Conservation (phyloP, 2,329 filamentous ascomycete species). For the Xylaria arbuscula region DNA sequence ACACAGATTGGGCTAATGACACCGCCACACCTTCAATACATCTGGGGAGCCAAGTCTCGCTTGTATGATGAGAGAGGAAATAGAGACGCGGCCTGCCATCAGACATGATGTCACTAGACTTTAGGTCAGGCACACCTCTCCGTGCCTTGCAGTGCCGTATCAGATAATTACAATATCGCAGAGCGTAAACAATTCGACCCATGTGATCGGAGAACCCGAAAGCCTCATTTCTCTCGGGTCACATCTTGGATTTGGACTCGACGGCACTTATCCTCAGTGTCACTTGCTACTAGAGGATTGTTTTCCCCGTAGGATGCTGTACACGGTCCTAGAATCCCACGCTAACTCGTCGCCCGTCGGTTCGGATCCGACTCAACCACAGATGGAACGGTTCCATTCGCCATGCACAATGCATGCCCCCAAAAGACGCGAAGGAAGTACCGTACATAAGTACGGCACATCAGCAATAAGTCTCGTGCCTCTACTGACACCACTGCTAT, state of each 20-base stretch:
- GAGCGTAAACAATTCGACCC: not conserved
- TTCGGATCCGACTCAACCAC: slow-evolving; percentile 6
- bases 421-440: slow-evolving; percentile 28
- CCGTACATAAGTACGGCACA: slow-evolving; percentile 22
- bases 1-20: slow-evolving; percentile 13
- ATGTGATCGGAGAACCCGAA: slow-evolving; percentile 23
- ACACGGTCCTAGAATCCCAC: not conserved
- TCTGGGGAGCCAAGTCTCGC: not conserved
- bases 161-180: not conserved
- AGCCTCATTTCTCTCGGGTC: not conserved
- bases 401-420: slow-evolving; percentile 1
- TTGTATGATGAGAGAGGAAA: slow-evolving; percentile 4
- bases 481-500: slow-evolving; percentile 3
- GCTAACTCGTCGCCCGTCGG: not conserved
- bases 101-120: slow-evolving; percentile 28
- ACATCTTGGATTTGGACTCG: not conserved
- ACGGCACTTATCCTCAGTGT: slow-evolving; percentile 7
- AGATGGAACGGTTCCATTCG: slow-evolving; percentile 13
- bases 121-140: slow-evolving; percentile 4
- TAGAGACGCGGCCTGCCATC: not conserved
- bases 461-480: slow-evolving; percentile 27
- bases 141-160: not conserved
- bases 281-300: not conserved
- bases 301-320: not conserved
- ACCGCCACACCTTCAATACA: not conserved